Conservation (phyloP, 208 protist genomes). For the Leptomonas pyrrhocoris region DNA sequence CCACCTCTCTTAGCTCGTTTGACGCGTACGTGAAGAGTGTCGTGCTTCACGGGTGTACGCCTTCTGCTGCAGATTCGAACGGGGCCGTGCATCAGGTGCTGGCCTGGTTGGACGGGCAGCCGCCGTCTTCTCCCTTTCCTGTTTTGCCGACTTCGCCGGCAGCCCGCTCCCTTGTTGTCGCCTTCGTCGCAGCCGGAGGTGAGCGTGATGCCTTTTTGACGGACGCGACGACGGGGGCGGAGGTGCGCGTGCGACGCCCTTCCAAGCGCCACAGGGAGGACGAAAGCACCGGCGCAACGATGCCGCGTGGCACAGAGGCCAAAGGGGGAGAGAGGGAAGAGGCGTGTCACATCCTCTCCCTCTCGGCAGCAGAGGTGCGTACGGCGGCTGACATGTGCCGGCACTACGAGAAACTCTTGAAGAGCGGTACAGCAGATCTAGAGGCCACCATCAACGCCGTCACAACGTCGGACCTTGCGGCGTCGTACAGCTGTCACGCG, state of each 20-base stretch:
- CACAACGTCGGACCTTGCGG: constrained; percentile 32
- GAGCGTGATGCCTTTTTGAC: constrained; percentile 12
- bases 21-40: constrained; percentile 6
- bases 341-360: constrained; percentile 2
- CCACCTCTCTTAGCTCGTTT: background rate
- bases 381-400: constrained; percentile 20
- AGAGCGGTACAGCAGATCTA: constrained; percentile 26
- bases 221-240: constrained; percentile 6
- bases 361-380: constrained; percentile 19
- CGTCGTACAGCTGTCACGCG: constrained; percentile 44
- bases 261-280: constrained; percentile 9
- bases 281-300: background rate
- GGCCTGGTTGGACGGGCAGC: constrained; percentile 28
- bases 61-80: background rate
- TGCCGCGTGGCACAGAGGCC: background rate
- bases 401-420: constrained; percentile 39
- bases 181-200: constrained; percentile 19
- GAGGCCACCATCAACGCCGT: constrained; percentile 32
- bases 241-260: constrained; percentile 1
- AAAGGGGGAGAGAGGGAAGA: background rate
- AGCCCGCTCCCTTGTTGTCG: constrained; percentile 23
- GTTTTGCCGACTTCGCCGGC: background rate
- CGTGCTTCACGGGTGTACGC: background rate
- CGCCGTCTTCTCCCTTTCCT: background rate
- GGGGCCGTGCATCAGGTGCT: constrained; percentile 22